A percentile compares a stretch with the other conserved stretches of the same genome.
phyloP scores from a whole-genome alignment of 2,329 filamentous ascomycete species.

The Verticillium longisporum region DNA sequence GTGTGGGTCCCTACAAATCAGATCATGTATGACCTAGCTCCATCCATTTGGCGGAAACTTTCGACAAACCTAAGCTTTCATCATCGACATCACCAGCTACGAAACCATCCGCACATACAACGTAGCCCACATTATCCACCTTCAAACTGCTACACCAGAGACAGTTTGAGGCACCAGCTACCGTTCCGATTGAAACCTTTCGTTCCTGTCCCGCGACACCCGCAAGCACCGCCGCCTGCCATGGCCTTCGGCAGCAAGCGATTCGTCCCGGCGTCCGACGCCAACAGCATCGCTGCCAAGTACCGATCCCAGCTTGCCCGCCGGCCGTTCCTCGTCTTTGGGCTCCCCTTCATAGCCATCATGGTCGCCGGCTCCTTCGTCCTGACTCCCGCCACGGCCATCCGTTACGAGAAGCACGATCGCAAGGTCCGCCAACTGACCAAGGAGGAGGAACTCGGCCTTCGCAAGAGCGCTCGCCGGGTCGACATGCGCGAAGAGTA shows the following conservation, averaged over 20 bases:
- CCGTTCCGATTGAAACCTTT: not conserved
- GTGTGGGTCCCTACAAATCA: not conserved
- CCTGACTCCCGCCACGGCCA: slow-evolving; percentile 85
- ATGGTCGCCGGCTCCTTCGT: slow-evolving; percentile 93
- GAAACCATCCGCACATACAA: not conserved
- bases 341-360: slow-evolving; percentile 82
- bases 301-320: slow-evolving; percentile 71
- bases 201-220: not conserved
- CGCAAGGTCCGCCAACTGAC: slow-evolving; percentile 79
- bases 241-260: slow-evolving; percentile 59
- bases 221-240: slow-evolving; percentile 49
- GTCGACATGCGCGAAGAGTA: slow-evolving; percentile 83
- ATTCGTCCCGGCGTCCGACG: slow-evolving; percentile 60
- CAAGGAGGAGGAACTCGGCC: slow-evolving; percentile 77
- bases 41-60: not conserved
- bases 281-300: slow-evolving; percentile 61
- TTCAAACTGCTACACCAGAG: not conserved
- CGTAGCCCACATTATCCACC: not conserved
- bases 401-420: slow-evolving; percentile 91
- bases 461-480: slow-evolving; percentile 63
- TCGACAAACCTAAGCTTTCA: not conserved
- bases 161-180: not conserved
- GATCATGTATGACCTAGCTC: not conserved
- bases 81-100: not conserved
- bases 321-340: slow-evolving; percentile 88